Percentiles rank a stretch among this genome's conserved stretches.
Evolutionary conservation across 495 filamentous ascomycete genomes (phyloP).

Genomic region (Cudoniella acicularis): DNA sequence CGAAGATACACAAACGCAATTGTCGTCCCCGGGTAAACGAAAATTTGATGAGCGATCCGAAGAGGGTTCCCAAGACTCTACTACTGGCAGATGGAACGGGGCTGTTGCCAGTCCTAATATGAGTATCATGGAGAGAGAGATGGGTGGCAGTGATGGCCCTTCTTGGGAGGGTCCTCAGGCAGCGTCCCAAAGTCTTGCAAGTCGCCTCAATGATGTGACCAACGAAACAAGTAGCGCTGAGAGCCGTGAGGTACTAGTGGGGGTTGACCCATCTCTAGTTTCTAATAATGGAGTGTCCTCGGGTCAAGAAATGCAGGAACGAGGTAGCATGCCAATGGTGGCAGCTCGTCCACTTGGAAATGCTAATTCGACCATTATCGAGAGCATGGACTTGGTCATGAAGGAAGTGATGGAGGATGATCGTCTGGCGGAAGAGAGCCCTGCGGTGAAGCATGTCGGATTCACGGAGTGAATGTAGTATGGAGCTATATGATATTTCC

Average conservation of each 20-base stretch:
- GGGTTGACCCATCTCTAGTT: constrained; percentile 6
- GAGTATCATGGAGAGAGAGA: constrained; percentile 13
- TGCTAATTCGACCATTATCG: constrained; percentile 13
- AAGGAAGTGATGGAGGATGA: constrained; percentile 20
- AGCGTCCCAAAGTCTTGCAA: background rate
- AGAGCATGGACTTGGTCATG: constrained; percentile 27
- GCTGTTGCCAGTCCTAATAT: background rate
- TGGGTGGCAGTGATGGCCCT: background rate
- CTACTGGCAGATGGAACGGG: background rate
- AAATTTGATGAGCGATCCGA: constrained; percentile 16
- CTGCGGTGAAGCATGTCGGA: constrained; percentile 17
- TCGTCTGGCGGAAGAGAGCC: constrained; percentile 12
- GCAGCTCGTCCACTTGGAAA: background rate
- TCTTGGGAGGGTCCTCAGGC: background rate
- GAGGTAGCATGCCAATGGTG: constrained; percentile 10
- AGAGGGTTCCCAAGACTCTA: background rate
- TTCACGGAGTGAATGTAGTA: constrained; percentile 3
- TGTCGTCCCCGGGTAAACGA: constrained; percentile 19
- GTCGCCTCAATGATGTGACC: background rate
- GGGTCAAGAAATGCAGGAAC: constrained; percentile 25
- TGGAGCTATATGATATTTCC: background rate
- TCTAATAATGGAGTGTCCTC: background rate
- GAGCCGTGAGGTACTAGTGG: background rate
- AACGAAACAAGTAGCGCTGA: background rate
- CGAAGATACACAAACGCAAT: background rate